Percentiles rank a stretch among this genome's conserved stretches.
phyloP scores from a whole-genome alignment of 78 protist genomes.

The Speleostelium caveatum region DNA sequence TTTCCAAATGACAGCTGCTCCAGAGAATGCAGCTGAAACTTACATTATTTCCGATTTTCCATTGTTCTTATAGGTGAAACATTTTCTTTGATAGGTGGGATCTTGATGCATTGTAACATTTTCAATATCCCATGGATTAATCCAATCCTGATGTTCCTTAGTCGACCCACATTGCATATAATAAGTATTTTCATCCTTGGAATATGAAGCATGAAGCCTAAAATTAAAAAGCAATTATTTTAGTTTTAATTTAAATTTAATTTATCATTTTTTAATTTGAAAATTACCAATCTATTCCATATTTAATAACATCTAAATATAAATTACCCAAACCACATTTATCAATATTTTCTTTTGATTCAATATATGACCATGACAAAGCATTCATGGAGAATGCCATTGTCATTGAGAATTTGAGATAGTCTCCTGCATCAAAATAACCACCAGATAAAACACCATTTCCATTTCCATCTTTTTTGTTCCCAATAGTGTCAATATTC shows the following conservation, averaged over 20 bases:
- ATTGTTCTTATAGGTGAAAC: no score
- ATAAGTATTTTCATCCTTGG: not conserved
- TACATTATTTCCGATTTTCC: no score
- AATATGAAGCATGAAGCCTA: no score
- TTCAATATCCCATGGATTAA: no score
- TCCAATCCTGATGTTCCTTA: not conserved
- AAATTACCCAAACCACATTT: conserved; percentile 2
- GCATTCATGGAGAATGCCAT: conserved; percentile 6
- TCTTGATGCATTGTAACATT: no score
- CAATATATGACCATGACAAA: not conserved
- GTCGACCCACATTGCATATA: not conserved
- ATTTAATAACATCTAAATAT: conserved; percentile 5
- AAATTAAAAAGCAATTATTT: not conserved
- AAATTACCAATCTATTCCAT: conserved; percentile 13
- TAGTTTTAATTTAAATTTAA: conserved; percentile 1
- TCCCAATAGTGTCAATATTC: no score
- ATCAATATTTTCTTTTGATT: conserved; percentile 5
- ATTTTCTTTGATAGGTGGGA: no score
- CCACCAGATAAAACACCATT: conserved; percentile 12
- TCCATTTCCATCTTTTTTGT: not conserved
- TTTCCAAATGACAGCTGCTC: no score
- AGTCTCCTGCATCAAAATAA: conserved; percentile 3
- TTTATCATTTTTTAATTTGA: not conserved
- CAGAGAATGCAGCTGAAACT: no score
- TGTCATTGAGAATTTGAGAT: conserved; percentile 3